phyloP scores from a whole-genome alignment of 2,329 filamentous ascomycete genomes.

The Cytospora chrysosperma region DNA sequence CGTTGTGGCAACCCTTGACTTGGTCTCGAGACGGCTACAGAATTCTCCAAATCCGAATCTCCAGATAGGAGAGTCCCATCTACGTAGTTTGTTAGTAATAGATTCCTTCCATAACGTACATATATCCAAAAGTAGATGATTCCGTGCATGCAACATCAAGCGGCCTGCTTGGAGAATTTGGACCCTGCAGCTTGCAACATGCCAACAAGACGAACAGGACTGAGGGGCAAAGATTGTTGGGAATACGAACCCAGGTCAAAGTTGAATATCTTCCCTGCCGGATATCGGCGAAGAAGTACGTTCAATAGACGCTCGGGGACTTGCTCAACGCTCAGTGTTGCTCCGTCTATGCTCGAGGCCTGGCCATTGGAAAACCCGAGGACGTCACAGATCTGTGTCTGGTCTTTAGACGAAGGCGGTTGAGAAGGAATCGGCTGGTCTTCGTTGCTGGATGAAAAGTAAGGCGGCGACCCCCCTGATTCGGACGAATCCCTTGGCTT shows the following conservation, averaged over 20 bases:
- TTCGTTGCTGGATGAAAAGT: slow-evolving; percentile 11
- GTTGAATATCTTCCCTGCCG: slow-evolving; percentile 46
- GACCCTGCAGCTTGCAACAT: not conserved
- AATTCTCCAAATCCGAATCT: not conserved
- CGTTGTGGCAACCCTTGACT: not conserved
- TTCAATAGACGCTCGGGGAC: slow-evolving; percentile 42
- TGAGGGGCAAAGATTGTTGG: not conserved
- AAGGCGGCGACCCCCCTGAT: slow-evolving; percentile 24
- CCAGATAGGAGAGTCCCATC: slow-evolving; percentile 7
- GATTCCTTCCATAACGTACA: no score
- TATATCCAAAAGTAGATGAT: no score
- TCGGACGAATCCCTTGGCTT: slow-evolving; percentile 24
- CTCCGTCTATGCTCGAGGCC: slow-evolving; percentile 35
- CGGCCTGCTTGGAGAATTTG: no score
- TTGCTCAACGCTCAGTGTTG: slow-evolving; percentile 20
- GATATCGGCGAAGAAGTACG: slow-evolving; percentile 44
- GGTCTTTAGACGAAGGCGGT: not conserved
- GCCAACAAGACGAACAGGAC: not conserved
- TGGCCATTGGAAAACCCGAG: slow-evolving; percentile 40
- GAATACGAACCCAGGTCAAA: slow-evolving; percentile 32
- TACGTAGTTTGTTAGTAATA: not conserved
- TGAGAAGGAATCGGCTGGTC: not conserved
- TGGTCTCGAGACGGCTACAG: not conserved
- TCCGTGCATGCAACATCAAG: no score
- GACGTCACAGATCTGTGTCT: slow-evolving; percentile 30